Conservation (phyloP, 2,329 filamentous ascomycete genomes). For the Fusarium protoensiforme region DNA sequence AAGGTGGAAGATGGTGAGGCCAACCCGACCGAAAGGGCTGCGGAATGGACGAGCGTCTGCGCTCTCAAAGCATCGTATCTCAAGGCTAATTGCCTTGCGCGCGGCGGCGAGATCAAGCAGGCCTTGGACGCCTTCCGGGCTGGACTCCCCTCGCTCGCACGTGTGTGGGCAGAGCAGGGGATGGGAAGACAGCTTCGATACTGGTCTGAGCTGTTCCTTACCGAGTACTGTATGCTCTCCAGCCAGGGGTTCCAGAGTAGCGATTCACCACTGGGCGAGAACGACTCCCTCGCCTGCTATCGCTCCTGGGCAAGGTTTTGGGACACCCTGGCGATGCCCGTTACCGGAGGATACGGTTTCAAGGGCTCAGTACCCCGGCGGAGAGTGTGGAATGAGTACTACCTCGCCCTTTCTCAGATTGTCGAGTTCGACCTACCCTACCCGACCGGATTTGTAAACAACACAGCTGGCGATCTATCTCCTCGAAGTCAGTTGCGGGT, state of each 20-base stretch:
- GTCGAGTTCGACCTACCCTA: slow-evolving; percentile 74
- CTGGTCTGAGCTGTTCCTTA: slow-evolving; percentile 83
- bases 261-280: slow-evolving; percentile 61
- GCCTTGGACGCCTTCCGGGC: slow-evolving; percentile 75
- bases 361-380: slow-evolving; percentile 70
- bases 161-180: slow-evolving; percentile 61
- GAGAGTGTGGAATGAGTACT: slow-evolving; percentile 87
- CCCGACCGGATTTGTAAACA: slow-evolving; percentile 58
- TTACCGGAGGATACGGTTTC: slow-evolving; percentile 67
- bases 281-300: slow-evolving; percentile 66
- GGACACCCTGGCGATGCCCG: slow-evolving; percentile 60
- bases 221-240: slow-evolving; percentile 77
- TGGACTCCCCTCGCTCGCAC: slow-evolving; percentile 71
- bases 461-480: slow-evolving; percentile 60
- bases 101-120: slow-evolving; percentile 61
- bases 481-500: slow-evolving; percentile 73
- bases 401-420: slow-evolving; percentile 80
- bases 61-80: slow-evolving; percentile 83
- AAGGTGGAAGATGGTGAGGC: slow-evolving; percentile 64
- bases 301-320: slow-evolving; percentile 79
- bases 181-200: slow-evolving; percentile 74
- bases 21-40: slow-evolving; percentile 63
- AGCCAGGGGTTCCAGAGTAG: slow-evolving; percentile 67
- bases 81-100: slow-evolving; percentile 72
- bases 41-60: slow-evolving; percentile 86